Base-by-base conservation (phyloP, 106 monocot species). In the Posidonia australis region DNA sequence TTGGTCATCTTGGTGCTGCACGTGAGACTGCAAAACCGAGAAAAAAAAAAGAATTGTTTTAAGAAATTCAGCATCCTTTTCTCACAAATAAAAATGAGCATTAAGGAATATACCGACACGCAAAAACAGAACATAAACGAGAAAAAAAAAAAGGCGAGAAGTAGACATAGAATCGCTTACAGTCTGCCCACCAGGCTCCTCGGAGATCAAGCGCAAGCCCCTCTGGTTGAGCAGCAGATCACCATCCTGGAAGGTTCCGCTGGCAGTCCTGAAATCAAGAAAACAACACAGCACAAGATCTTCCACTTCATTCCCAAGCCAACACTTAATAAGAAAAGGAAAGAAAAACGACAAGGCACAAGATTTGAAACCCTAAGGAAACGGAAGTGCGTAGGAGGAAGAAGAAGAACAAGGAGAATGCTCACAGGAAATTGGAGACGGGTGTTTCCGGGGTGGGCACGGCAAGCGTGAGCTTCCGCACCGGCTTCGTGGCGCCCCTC, bases 181-280 rank as follows among this genome's bases (percentile, higher is more conserved):
- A 4, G 5, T 36, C 46, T 19, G 46, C 21, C 17, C 49, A 9
- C 3, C 66, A 9, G 43, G 7, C 51, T 79, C 83, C 49, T 86
- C 86, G 0, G 76, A 67, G 45, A 89, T 72, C 70, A 94, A 65
- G 30, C 74, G 76, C 57, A 94, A 51, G 12, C 93, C 93, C 62
- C 45, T 78, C 78, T 84, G 86, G 70, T 94, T 94, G 57, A 94
- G 51, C 23, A 79, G 65, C 63, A 94, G 73, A 72, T 89, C 93
- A 18, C 89, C 93, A 31, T 94, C 89, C 71, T 86, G 77, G 59
- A 94, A 94, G 4, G 93, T 94, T 21, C 93, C 93, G 49, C 93
- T 94, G 13, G 93, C 89, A 11, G 93, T 94, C 77, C 93, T 94
- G 71, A 43, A 69, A 73, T 14, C 13, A 69, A 42, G 13, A 75